phyloP scores from a whole-genome alignment of 2,329 filamentous ascomycete species.

The Ploettnerulaceae sp. region DNA sequence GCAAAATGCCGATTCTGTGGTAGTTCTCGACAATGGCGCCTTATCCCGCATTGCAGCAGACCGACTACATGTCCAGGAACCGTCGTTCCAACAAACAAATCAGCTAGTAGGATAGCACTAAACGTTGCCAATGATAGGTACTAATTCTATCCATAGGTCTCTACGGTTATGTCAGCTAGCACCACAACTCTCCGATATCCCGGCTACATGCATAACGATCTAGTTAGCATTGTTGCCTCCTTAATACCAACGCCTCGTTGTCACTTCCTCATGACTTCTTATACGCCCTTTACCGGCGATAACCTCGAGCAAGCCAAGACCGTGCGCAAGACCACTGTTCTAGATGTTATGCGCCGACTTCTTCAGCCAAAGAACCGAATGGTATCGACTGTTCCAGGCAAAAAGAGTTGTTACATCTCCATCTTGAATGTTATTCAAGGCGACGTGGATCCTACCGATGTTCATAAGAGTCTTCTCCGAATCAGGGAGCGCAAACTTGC shows the following conservation, averaged over 20 bases:
- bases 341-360: slow-evolving; percentile 94
- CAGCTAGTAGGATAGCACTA: slow-evolving; percentile 61
- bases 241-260: slow-evolving; percentile 94
- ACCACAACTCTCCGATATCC: slow-evolving; percentile 96
- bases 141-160: slow-evolving; percentile 51
- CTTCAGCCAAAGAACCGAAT: slow-evolving; percentile 98
- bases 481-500: slow-evolving; percentile 92
- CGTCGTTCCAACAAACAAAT: slow-evolving; percentile 96
- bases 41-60: slow-evolving; percentile 92
- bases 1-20: slow-evolving; percentile 95
- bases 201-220: slow-evolving; percentile 99
- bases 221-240: slow-evolving; percentile 93
- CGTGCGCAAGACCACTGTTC: slow-evolving; percentile 93
- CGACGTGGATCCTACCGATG: slow-evolving; percentile 94
- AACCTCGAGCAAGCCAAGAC: slow-evolving; percentile 97
- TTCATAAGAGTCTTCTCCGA: slow-evolving; percentile 94
- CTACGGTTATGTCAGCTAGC: slow-evolving; percentile 97
- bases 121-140: background rate
- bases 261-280: slow-evolving; percentile 97
- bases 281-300: slow-evolving; percentile 95
- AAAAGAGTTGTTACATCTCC: slow-evolving; percentile 98
- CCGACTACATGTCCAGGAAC: slow-evolving; percentile 87
- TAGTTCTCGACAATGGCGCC: slow-evolving; percentile 94
- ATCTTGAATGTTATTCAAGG: slow-evolving; percentile 99
- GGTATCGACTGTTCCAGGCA: slow-evolving; percentile 92